Base-by-base conservation (phyloP, 805 yeast species). In the Candida taoyuanica region DNA sequence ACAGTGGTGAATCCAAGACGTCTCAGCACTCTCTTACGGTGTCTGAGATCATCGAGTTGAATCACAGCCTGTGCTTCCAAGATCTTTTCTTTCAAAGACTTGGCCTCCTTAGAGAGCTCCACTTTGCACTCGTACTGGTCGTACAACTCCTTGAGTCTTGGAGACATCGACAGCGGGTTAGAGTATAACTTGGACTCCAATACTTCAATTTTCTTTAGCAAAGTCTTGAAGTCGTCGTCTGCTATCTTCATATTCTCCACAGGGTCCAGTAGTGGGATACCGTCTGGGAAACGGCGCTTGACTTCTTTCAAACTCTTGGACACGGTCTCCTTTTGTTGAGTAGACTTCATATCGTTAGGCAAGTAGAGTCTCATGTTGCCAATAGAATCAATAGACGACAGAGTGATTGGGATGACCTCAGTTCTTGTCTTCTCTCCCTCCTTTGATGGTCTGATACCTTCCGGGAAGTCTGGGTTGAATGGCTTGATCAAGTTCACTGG, bases 21-120 rank as follows among this genome's bases (percentile, higher is more conserved):
- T 60, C 98, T 78, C 51, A 93, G 68, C 2, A 94, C 98, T 53
- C 98, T 74, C 61, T 88, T 91, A 53, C 98, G 81, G 57, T 85
- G 86, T 59, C 85, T 87, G 56, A 93, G 71, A 60, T 93, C 98
- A 58, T 93, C 98, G 55, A 93, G 68, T 62, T 93, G 98, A 49
- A 91, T 81, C 14, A 93, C 88, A 0, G 97, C 84, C 56, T 85
- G 88, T 0, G 96, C 93, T 43, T 87, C 91, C 31, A 70, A 64
- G 28, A 91, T 82, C 56, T 84, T 79, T 19, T 71, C 73, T 49
- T 78, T 77, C 27, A 83, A 59, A 5, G 63, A 62, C 49, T 78
- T 77, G 36, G 85, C 78, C 39, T 80, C 72, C 12, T 67, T 67
- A 40, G 73, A 75, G 29, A 87, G 53, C 1, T 71, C 71, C 44